Evolutionary conservation across 2,329 filamentous ascomycete species (phyloP), one percentile per base, ranked within the genome.

Genomic region (Phyllosticta citrichinensis): DNA sequence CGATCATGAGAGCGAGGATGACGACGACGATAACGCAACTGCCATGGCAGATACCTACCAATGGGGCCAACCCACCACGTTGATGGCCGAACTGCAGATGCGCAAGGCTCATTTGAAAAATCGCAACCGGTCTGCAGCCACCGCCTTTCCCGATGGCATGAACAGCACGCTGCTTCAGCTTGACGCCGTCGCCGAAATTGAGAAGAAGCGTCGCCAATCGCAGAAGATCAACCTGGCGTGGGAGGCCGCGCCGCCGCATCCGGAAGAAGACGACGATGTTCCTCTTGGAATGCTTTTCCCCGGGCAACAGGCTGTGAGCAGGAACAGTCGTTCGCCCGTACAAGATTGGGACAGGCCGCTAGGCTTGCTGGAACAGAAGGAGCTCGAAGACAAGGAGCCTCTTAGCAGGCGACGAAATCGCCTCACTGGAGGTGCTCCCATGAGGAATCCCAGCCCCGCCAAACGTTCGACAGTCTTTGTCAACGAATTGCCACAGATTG

Each of bases 351-450:
- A 74, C 75, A 85, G 77, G 11, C 88, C 89, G 0, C 72, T 91
- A 5, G 89, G 89, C 4, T 73, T 94, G 61, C 86, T 94, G 79
- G 88, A 95, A 70, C 85, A 84, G 67, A 85, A 90, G 55, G 87
- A 95, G 62, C 77, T 94, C 65, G 94, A 99, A 71, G 94, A 99
- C 68, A 94, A 91, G 60, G 94, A 97, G 71, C 92, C 94, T 0
- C 78, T 97, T 20, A 91, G 88, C 67, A 81, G 81, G 50, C 86
- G 92, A 2, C 85, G 89, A 55, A 88, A 87, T 51, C 82, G 92
- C 61, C 79, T 97, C 6, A 82, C 87, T 52, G 89, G 89, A 47
- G 79, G 82, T 17, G 77, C 79, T 52, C 74, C 75, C 0, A 71
- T 76, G 6, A 55, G 65, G 53, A 66, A 65, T 27, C 47, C 64